Evolutionary conservation across 257 asterid genomes (phyloP), one percentile per base, ranked within the genome.

Genomic region (Penstemon davidsonii): DNA sequence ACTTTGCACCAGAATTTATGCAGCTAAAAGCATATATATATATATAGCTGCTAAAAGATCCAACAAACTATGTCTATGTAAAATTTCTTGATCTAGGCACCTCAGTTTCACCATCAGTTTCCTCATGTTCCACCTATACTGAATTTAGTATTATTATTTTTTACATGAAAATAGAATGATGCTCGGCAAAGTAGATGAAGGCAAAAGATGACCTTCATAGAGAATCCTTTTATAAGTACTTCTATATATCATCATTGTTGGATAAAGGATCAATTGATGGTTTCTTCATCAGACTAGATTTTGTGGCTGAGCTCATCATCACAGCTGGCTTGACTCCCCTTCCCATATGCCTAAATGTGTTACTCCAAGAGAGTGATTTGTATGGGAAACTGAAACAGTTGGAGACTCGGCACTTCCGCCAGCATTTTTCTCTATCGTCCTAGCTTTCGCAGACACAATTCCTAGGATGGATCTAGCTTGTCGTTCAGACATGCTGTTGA

Each of bases 301-400:
- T 83, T 3, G 78, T 40, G 43, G 67, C 58, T 7, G 97, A 60
- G 76, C 82, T 81, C 88, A 86, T 75, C 38, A 79, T 80, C 19
- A 88, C 18, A 15, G 18, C 96, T 42, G 97, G 86, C 80, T 93
- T 93, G 41, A 90, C 97, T 65, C 99, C 99, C 79, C 99, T 83
- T 76, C 99, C 99, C 69, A 93, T 5, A 93, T 95, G 4, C 99
- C 97, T 58, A 93, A 84, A 78, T 93, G 84, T 2, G 96, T 93
- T 67, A 93, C 95, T 62, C 73, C 91, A 52, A 91, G 56, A 56
- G 80, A 59, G 42, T 79, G 82, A 55, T 76, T 83, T 43, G 96
- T 86, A 70, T 77, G 91, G 56, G 89, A 85, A 19, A 92, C 84
- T 54, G 97, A 81, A 67, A 76, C 82, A 67, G 89, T 77, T 60